Conservation (phyloP, 805 yeast species). For the Starmerella apicola region DNA sequence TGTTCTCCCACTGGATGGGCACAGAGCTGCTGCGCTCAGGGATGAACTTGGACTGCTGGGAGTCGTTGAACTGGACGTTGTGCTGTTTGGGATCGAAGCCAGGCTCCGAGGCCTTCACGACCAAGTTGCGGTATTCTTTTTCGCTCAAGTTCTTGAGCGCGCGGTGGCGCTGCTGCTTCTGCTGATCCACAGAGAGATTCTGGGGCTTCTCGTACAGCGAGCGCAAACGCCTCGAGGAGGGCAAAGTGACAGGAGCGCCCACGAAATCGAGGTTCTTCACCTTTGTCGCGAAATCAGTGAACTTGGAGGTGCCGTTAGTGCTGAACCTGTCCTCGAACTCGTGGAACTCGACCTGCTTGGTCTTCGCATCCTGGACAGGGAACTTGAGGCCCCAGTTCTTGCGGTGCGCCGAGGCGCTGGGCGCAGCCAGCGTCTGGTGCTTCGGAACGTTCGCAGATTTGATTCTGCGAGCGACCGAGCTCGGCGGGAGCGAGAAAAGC, state of each 20-base stretch:
- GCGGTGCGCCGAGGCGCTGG: slow-evolving; percentile 26
- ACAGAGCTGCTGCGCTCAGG: slow-evolving; percentile 1
- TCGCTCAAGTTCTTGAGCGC: slow-evolving; percentile 11
- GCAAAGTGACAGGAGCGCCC: slow-evolving; percentile 21
- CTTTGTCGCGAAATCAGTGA: slow-evolving; percentile 21
- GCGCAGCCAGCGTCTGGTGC: slow-evolving; percentile 25
- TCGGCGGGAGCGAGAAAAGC: slow-evolving; percentile 23
- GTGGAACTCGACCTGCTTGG: slow-evolving; percentile 20
- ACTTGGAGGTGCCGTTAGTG: slow-evolving; percentile 24
- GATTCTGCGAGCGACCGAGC: slow-evolving; percentile 8
- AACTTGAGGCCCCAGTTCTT: slow-evolving; percentile 30
- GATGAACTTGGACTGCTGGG: neutral
- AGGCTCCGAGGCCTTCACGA: slow-evolving; percentile 7
- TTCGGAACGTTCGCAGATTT: slow-evolving; percentile 20
- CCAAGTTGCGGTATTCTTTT: slow-evolving; percentile 13
- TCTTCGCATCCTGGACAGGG: slow-evolving; percentile 21
- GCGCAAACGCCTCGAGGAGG: slow-evolving; percentile 14
- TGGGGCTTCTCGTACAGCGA: slow-evolving; percentile 12
- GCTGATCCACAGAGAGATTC: slow-evolving; percentile 4
- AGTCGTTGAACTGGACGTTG: neutral
- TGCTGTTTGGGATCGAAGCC: neutral
- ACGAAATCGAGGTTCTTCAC: slow-evolving; percentile 24
- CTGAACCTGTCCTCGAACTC: slow-evolving; percentile 23
- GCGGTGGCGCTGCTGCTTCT: slow-evolving; percentile 12
- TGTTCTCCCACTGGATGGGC: slow-evolving; percentile 9